These are phyloP conservation scores for Citrus maxima DNA, from an alignment of 345 rosid species.

Conservation along the genomic window DNA sequence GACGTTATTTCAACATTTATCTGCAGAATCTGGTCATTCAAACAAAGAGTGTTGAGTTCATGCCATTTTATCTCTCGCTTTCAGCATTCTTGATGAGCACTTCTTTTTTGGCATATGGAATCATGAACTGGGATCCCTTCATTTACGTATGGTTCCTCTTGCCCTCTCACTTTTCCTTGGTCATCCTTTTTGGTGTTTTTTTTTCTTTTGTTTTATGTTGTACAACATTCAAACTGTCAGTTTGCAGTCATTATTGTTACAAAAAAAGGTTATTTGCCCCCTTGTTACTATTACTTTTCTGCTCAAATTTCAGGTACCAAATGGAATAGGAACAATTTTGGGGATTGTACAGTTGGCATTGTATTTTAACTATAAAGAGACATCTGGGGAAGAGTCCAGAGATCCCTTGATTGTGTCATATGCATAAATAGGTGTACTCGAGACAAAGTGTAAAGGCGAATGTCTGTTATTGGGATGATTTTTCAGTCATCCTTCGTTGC, in stretches of 20 bases:
- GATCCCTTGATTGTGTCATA: conserved; percentile 60
- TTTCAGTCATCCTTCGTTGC: neutral
- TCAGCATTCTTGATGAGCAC: conserved; percentile 86
- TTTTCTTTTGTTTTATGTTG: neutral
- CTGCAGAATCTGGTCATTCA: conserved; percentile 74
- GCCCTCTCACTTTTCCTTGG: neutral
- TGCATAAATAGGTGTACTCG: conserved; percentile 18
- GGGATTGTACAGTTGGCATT: conserved; percentile 66
- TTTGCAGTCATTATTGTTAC: neutral
- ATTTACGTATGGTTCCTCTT: conserved; percentile 50
- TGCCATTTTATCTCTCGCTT: conserved; percentile 89
- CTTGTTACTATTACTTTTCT: conserved; percentile 5
- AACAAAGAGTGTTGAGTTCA: conserved; percentile 81
- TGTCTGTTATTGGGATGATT: neutral
- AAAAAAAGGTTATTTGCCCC: too few species aligned
- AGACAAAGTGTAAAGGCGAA: neutral
- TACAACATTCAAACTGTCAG: neutral
- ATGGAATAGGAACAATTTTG: conserved; percentile 74
- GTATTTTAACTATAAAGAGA: conserved; percentile 52
- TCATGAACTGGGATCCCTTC: conserved; percentile 61
- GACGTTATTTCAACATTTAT: neutral
- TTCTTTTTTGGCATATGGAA: conserved; percentile 66
- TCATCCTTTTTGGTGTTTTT: neutral
- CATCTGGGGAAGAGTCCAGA: conserved; percentile 30
- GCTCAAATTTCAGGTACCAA: conserved; percentile 61